Conservation (phyloP, 1,139 yeast genomes). For the Blastobotrys apis region DNA sequence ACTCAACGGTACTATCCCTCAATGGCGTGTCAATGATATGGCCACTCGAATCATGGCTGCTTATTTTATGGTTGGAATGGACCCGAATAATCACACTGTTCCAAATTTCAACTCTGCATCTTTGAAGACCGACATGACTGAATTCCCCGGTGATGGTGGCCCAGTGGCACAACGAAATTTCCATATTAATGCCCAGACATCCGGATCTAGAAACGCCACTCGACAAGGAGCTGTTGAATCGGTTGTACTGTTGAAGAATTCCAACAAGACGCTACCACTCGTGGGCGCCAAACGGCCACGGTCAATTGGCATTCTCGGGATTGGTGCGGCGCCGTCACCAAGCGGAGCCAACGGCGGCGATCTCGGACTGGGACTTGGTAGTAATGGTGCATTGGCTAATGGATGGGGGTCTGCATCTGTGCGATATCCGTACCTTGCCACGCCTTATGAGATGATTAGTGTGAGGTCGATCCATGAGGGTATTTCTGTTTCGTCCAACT, state of each 20-base stretch:
- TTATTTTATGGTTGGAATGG: slow-evolving; percentile 39
- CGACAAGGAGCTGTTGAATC: slow-evolving; percentile 55
- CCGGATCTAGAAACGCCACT: slow-evolving; percentile 47
- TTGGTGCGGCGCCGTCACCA: slow-evolving; percentile 8
- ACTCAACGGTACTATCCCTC: slow-evolving; percentile 54
- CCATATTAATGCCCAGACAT: slow-evolving; percentile 52
- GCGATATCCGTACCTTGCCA: slow-evolving; percentile 50
- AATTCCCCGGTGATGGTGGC: slow-evolving; percentile 50
- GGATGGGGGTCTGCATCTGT: slow-evolving; percentile 50
- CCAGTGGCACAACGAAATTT: slow-evolving; percentile 52
- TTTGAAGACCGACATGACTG: slow-evolving; percentile 51
- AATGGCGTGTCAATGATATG: slow-evolving; percentile 58
- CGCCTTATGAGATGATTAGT: slow-evolving; percentile 42
- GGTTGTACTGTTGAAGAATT: slow-evolving; percentile 51
- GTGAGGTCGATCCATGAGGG: slow-evolving; percentile 23
- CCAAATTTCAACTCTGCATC: slow-evolving; percentile 57
- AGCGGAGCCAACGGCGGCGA: slow-evolving; percentile 5
- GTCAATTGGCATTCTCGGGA: slow-evolving; percentile 6
- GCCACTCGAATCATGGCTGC: slow-evolving; percentile 56
- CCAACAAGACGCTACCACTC: slow-evolving; percentile 50
- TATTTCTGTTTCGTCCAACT: slow-evolving; percentile 32
- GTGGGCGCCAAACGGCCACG: slow-evolving; percentile 1
- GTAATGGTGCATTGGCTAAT: slow-evolving; percentile 22
- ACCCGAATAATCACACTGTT: no score
- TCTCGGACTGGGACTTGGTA: slow-evolving; percentile 6